Percentiles rank a stretch among this genome's conserved stretches.
These are phyloP conservation scores for Macadamia tetraphylla DNA, from an alignment of 164 flowering plant species.

Conservation along the genomic window DNA sequence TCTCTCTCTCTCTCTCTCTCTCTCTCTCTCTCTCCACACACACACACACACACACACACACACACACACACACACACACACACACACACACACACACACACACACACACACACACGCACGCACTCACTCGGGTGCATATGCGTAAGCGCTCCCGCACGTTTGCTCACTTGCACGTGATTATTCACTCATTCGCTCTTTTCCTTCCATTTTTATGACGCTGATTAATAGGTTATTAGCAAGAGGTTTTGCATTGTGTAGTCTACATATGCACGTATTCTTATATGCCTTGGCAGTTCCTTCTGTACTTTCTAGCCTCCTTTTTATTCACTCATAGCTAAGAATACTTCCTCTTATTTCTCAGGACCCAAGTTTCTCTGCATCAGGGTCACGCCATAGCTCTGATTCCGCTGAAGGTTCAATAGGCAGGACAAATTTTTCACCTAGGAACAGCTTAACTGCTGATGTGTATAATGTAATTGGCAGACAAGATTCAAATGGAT, in stretches of 20 bases:
- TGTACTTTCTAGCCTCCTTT: no score
- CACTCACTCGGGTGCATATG: no score
- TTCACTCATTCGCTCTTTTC: background rate
- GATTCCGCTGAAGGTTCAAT: conserved; percentile 47
- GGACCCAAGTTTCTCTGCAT: conserved; percentile 51
- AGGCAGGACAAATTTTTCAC: conserved; percentile 26
- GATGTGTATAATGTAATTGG: conserved; percentile 19
- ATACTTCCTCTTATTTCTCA: conserved; percentile 20
- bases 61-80: no score
- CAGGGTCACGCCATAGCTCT: conserved; percentile 51
- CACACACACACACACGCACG: no score
- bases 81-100: no score
- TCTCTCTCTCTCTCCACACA: no score
- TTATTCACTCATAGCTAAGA: background rate
- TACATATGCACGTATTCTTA: no score
- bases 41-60: no score
- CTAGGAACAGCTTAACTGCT: conserved; percentile 28
- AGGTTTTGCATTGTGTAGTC: background rate
- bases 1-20: no score
- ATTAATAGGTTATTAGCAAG: background rate
- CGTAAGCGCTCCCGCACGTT: no score
- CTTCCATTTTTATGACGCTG: background rate
- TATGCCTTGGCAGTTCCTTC: background rate
- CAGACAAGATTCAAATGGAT: conserved; percentile 33
- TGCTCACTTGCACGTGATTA: background rate